Conservation (phyloP, 768 basidiomycete genomes). For the Suillus variegatus region DNA sequence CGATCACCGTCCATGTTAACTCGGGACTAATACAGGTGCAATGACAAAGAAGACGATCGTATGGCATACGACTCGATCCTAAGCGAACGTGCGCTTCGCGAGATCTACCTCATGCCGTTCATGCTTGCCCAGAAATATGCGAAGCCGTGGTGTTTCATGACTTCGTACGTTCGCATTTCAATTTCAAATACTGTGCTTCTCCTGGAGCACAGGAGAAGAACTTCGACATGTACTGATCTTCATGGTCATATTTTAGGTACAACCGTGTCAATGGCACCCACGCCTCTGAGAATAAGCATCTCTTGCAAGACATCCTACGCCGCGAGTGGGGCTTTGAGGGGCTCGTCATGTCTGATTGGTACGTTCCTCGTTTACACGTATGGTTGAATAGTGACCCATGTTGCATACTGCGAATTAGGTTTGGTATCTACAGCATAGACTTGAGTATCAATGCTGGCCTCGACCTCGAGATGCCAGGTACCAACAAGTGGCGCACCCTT, state of each 20-base stretch:
- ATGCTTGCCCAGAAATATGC: slow-evolving; percentile 55
- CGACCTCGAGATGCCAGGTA: slow-evolving; percentile 80
- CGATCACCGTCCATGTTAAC: not conserved
- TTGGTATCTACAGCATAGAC: slow-evolving; percentile 70
- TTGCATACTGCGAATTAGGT: slow-evolving; percentile 42
- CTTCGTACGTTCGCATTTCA: slow-evolving; percentile 45
- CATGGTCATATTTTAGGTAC: slow-evolving; percentile 40
- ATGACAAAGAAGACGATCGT: slow-evolving; percentile 82
- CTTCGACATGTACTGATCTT: not conserved
- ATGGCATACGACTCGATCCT: slow-evolving; percentile 58
- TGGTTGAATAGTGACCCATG: not conserved
- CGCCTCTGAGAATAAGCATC: slow-evolving; percentile 59
- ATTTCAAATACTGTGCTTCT: not conserved
- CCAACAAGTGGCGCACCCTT: slow-evolving; percentile 74
- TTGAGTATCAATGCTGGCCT: slow-evolving; percentile 71
- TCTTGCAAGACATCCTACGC: slow-evolving; percentile 64
- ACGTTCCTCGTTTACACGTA: slow-evolving; percentile 9
- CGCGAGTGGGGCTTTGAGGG: slow-evolving; percentile 78
- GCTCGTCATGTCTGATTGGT: slow-evolving; percentile 85
- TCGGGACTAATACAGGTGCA: slow-evolving; percentile 45
- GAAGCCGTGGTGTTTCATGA: slow-evolving; percentile 62
- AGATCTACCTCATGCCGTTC: slow-evolving; percentile 64
- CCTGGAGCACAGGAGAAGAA: not conserved
- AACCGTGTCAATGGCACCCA: slow-evolving; percentile 81
- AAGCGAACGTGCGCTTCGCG: slow-evolving; percentile 53